Evolutionary conservation across 179 eudicot genomes (phyloP), one percentile per base, ranked within the genome.

Genomic region (Pouteria campechiana): DNA sequence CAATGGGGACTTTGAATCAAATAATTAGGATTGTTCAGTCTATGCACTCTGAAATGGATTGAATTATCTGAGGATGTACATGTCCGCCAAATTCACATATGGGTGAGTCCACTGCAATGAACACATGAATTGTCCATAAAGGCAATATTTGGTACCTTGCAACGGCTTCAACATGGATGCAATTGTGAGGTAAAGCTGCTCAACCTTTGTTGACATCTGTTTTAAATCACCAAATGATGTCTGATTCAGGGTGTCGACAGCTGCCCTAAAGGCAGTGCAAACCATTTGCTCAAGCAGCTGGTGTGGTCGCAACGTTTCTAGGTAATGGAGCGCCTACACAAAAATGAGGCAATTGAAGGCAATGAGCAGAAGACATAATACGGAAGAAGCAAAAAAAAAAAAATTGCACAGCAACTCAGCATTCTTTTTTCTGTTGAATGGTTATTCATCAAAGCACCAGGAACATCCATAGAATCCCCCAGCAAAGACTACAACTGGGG

Each of bases 231-330:
- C 98, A 41, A 76, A 79, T 60, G 64, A 32, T 17, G 95, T 66
- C 59, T 48, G 83, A 52, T 70, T 74, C 29, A 86, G 60, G 19
- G 89, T 82, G 55, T 79, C 88, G 40, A 85, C 85, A 32, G 96
- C 62, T 32, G 96, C 94, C 65, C 73, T 65, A 58, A 86, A 76
- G 50, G 98, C 82, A 57, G 96, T 73, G 64, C 84, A 79, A 43
- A 90, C 71, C 96, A 90, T 86, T 68, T 90, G 96, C 77, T 86
- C 98, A 64, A 90, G 81, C 67, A 90, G 66, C 58, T 72, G 90
- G 61, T 76, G 68, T 23, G 98, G 98, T 32, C 63, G 73, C 52
- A 90, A 52, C 14, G 96, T 90, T 69, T 90, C 98, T 75, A 90
- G 41, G 72, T 90, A 90, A 71, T 90, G 98, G 65, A 90, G 87